Base-by-base conservation (phyloP, 768 basidiomycete genomes). In the Lanmaoa rubissima region DNA sequence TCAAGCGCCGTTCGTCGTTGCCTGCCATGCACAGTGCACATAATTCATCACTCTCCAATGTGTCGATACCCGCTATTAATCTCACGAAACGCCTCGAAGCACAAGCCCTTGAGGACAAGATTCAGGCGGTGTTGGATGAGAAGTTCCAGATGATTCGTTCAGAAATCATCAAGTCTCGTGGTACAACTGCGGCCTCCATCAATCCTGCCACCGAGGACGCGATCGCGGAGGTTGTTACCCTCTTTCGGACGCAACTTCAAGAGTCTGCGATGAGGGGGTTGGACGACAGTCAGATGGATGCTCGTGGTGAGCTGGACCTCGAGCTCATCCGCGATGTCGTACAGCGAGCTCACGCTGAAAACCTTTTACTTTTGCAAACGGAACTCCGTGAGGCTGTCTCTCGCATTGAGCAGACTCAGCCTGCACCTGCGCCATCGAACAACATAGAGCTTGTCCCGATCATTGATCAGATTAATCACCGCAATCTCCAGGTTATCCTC, bases 281-380 rank as follows among this genome's bases (percentile, higher is more conserved):
- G 48, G 86, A 88, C 21, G 84, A 86, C 53, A 81, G 79, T 57
- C 84, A 82, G 62, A 75, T 82, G 73, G 88, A 90, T 63, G 88
- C 86, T 24, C 82, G 83, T 32, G 88, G 87, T 19, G 90, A 92
- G 60, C 72, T 91, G 26, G 90, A 92, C 71, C 84, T 90, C 67
- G 86, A 90, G 65, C 74, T 90, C 58, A 79, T 93, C 65, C 86
- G 81, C 64, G 83, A 84, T 57, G 75, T 85, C 38, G 75, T 93
- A 21, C 82, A 89, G 59, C 81, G 88, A 61, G 82, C 84, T 13
- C 85, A 90, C 36, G 76, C 80, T 39, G 83, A 88, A 55, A 71
- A 84, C n/a, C 72, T 85, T 1, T 73, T 77, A 3, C 63, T 79
- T 14, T 67, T 94, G 53, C 83, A 82, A 66, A 79, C 73, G 11